phyloP scores from a whole-genome alignment of 139 green algal genomes.

The Coelastrella sp. region DNA sequence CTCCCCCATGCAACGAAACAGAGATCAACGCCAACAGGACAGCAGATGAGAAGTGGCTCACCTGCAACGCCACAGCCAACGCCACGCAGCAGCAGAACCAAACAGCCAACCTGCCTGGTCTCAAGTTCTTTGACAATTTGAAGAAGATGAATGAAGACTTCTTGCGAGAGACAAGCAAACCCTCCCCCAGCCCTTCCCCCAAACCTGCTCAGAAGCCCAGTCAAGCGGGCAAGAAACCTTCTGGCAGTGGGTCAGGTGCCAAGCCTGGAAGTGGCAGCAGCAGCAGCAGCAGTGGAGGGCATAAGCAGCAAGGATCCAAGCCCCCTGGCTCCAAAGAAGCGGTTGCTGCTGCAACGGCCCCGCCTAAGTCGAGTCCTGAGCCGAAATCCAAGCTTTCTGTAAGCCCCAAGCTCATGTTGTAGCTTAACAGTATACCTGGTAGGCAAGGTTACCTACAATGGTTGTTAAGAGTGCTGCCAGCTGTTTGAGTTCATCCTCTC shows the following conservation, averaged over 20 bases:
- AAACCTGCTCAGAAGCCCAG: neutral
- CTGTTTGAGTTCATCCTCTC: no score
- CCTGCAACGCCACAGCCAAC: slow-evolving; percentile 7
- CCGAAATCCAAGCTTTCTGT: no score
- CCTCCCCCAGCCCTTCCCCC: neutral
- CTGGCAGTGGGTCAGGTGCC: neutral
- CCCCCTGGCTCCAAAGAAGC: no score
- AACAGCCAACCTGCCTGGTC: neutral
- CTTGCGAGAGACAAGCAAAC: neutral
- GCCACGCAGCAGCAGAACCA: neutral
- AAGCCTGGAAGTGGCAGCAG: neutral
- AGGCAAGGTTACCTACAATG: no score
- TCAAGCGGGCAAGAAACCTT: neutral
- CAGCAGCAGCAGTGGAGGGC: no score
- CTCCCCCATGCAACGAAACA: slow-evolving; percentile 11
- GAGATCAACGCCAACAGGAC: slow-evolving; percentile 21
- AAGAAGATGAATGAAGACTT: slow-evolving; percentile 23
- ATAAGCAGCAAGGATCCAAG: neutral
- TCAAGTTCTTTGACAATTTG: slow-evolving; percentile 15
- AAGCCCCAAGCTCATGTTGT: no score
- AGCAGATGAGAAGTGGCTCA: neutral
- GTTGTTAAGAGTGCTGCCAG: no score
- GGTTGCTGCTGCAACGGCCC: no score
- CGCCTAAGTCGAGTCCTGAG: no score
- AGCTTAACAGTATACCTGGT: no score